Conservation (phyloP, 2,329 filamentous ascomycete species). For the Nothophoma quercina region DNA sequence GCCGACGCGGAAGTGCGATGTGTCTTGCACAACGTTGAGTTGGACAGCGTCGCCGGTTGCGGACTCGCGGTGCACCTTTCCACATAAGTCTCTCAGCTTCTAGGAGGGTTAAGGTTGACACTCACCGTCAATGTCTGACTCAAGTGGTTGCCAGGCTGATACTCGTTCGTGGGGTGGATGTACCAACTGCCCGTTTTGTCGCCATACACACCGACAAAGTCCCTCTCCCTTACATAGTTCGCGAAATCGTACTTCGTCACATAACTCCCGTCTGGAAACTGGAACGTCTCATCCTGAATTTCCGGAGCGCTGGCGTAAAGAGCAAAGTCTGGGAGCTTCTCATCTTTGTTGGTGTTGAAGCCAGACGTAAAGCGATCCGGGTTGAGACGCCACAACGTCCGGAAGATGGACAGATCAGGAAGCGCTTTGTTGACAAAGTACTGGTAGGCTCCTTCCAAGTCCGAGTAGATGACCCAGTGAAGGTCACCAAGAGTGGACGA, state of each 20-base stretch:
- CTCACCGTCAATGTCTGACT: slow-evolving; percentile 56
- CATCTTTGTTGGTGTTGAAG: slow-evolving; percentile 54
- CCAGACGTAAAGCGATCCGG: slow-evolving; percentile 55
- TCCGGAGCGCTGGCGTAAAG: slow-evolving; percentile 53
- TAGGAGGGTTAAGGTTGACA: neutral
- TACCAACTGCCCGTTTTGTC: slow-evolving; percentile 56
- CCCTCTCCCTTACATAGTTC: slow-evolving; percentile 45
- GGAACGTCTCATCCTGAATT: slow-evolving; percentile 60
- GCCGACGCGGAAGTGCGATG: slow-evolving; percentile 34
- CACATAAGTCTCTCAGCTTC: neutral
- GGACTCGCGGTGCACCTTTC: slow-evolving; percentile 55
- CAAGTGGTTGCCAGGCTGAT: slow-evolving; percentile 55
- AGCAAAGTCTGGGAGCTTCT: slow-evolving; percentile 50
- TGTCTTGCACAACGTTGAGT: slow-evolving; percentile 61
- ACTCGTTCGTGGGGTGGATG: slow-evolving; percentile 45
- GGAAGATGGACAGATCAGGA: slow-evolving; percentile 55
- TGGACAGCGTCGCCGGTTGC: slow-evolving; percentile 57
- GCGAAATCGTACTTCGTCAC: slow-evolving; percentile 59
- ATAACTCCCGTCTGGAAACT: slow-evolving; percentile 52
- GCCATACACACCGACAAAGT: slow-evolving; percentile 58
- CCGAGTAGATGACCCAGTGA: slow-evolving; percentile 57
- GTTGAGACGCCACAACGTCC: slow-evolving; percentile 56
- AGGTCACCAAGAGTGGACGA: slow-evolving; percentile 53
- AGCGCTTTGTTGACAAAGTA: slow-evolving; percentile 59
- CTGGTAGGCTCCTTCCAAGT: slow-evolving; percentile 58